phyloP scores from a whole-genome alignment of 139 green algal genomes.

The Micromonas commoda region DNA sequence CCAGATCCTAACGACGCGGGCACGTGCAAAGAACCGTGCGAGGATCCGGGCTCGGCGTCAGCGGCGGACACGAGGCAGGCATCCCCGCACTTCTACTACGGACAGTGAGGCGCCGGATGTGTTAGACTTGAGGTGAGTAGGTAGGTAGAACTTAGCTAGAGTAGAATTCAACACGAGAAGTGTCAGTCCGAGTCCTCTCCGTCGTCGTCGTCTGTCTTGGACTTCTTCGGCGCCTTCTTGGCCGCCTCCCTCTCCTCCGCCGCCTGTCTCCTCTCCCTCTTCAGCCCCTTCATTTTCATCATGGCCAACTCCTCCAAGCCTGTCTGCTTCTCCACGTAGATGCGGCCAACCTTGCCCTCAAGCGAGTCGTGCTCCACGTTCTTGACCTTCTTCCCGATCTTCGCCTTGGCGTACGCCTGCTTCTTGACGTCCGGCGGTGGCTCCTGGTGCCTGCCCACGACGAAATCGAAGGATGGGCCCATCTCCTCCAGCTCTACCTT shows the following conservation, averaged over 20 bases:
- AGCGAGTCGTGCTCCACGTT: conserved; percentile 5
- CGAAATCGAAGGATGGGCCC: conserved; percentile 65
- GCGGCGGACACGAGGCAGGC: not conserved
- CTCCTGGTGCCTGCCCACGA: conserved; percentile 50
- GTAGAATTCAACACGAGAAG: too few species aligned
- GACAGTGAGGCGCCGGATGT: not conserved
- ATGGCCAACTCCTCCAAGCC: conserved; percentile 5
- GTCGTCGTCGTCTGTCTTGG: not conserved
- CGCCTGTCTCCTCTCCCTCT: not conserved
- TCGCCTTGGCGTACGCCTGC: conserved; percentile 50
- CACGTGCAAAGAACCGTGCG: not conserved
- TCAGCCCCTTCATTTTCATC: conserved; percentile 22
- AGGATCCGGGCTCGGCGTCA: not conserved
- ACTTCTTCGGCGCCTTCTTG: not conserved
- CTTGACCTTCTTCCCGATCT: conserved; percentile 10
- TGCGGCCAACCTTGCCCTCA: conserved; percentile 11
- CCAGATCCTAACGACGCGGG: too few species aligned
- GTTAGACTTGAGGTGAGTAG: not conserved
- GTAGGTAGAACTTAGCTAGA: not conserved
- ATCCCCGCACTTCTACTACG: not conserved
- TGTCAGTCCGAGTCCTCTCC: not conserved
- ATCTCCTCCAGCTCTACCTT: conserved; percentile 70
- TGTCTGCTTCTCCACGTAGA: conserved; percentile 28
- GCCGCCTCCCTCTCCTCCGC: conserved; percentile 7
- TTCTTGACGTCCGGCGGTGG: conserved; percentile 65